Evolutionary conservation across 164 flowering plant genomes (phyloP), one percentile per base, ranked within the genome.

Genomic region (Magnolia kwangsiensis): DNA sequence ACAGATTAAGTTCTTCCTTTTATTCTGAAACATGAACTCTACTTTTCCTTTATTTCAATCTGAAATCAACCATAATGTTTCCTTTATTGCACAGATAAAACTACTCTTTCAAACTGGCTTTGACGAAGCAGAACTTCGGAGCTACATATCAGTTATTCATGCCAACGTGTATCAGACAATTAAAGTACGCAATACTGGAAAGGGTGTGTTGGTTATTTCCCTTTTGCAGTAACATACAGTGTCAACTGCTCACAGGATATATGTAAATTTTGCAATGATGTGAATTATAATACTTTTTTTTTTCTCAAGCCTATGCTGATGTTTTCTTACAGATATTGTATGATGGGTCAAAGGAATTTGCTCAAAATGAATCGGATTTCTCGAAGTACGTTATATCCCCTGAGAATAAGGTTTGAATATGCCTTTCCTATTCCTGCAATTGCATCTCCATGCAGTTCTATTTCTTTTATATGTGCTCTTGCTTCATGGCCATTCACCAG

Each of bases 151-250:
- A 65, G 98, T 94, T 86, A 87, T 96, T 75, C 93, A 93, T 88
- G 98, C 98, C 80, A 96, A 96, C 80, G 95, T 96, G 70, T 96
- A 88, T 88, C 98, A 96, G 93, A 93, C 97, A 83, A 92, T 96
- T 88, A 94, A 96, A 96, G 99, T 96, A 96, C 80, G 98, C 91
- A 87, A 84, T 87, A 83, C 83, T 84, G 83, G 86, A 89, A 87
- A 89, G 90, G 96, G 93, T 92, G 94, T 92, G 95, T 92, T 91
- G 84, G 91, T 90, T 89, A 79, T 90, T 89, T 88, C 89, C 86
- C 84, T 86, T 90, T 83, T 80, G 77, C 63, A 83, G 65, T 74
- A 67, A 50, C 71, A 65, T 74, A 77, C 69, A 74, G 76, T 73
- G 71, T 69, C 72, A 72, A 72, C 37, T 76, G 64, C 74, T 55